Evolutionary conservation across 345 rosid species (phyloP).

Genomic region (Eucalyptus leucophloia): DNA sequence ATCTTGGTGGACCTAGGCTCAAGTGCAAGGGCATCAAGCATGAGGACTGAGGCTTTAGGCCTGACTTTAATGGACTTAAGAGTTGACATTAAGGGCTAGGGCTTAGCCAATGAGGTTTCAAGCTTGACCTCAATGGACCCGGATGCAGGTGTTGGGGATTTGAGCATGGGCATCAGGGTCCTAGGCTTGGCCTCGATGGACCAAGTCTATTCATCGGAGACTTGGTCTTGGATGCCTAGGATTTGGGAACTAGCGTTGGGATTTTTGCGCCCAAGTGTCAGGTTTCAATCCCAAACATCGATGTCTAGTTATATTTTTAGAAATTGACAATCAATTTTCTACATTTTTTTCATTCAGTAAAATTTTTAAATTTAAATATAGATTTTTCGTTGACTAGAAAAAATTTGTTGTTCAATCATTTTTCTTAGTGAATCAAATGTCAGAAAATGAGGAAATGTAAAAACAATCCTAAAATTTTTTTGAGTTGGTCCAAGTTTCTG

Average conservation of each 20-base stretch:
- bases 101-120: neutral
- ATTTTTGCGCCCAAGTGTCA: neutral
- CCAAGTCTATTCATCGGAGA: neutral
- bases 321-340: neutral
- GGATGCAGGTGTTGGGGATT: too few species aligned
- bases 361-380: too few species aligned
- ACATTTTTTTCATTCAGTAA: rapidly evolving
- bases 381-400: neutral
- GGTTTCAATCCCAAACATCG: neutral
- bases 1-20: neutral
- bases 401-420: too few species aligned
- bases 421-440: too few species aligned
- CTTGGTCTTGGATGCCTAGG: neutral
- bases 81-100: rapidly evolving
- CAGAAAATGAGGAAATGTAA: neutral
- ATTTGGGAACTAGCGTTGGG: neutral
- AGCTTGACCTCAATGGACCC: neutral
- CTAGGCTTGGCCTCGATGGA: too few species aligned
- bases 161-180: neutral
- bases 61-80: neutral
- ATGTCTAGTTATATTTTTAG: neutral
- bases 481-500: too few species aligned
- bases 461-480: too few species aligned
- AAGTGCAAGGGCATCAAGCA: neutral
- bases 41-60: neutral